Evolutionary conservation across 2,329 filamentous ascomycete genomes (phyloP), one percentile per base, ranked within the genome.

Genomic region (Bipolaris gigantea): DNA sequence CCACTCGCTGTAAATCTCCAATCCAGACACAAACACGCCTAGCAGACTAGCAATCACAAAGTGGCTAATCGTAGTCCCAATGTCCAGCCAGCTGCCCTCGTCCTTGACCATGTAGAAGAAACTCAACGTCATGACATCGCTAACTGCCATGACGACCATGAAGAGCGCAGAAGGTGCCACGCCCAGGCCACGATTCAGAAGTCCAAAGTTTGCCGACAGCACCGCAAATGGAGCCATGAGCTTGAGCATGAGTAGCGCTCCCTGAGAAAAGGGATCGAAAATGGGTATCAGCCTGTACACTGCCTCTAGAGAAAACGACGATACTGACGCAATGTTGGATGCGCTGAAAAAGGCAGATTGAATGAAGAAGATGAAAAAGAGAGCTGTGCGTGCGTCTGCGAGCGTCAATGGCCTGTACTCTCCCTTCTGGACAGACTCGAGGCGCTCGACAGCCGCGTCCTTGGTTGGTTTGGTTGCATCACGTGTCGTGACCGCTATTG

Each of bases 51-150:
- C 93, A 76, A 99, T 97, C 57, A 87, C 86, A 75, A 97, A 99
- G 73, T 97, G 92, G 68, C 86, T 96, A 62, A 99, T 99, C 3
- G 91, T 97, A 25, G 91, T 96, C 30, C 94, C 94, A 71, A 99
- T 99, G 72, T 99, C 94, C 55, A 99, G 77, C 94, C 94, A 99
- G 19, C 89, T 94, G 0, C 94, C 94, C 72, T 99, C 94, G 65
- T 99, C 94, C 67, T 89, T 89, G 41, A 99, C 94, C 66, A 96
- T 90, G 86, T 90, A 99, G 77, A 99, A 99, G 79, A 99, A 99
- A 67, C 94, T 90, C 48, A 99, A 81, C 3, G 94, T 97, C 72
- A 97, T 81, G 45, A 96, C 85, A 71, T 99, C 94, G 56, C 89
- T 92, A 47, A 95, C 85, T 0, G 69, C 89, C 85, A 97, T 96